phyloP scores from a whole-genome alignment of 495 filamentous ascomycete species.

The Hypoxylon fragiforme region DNA sequence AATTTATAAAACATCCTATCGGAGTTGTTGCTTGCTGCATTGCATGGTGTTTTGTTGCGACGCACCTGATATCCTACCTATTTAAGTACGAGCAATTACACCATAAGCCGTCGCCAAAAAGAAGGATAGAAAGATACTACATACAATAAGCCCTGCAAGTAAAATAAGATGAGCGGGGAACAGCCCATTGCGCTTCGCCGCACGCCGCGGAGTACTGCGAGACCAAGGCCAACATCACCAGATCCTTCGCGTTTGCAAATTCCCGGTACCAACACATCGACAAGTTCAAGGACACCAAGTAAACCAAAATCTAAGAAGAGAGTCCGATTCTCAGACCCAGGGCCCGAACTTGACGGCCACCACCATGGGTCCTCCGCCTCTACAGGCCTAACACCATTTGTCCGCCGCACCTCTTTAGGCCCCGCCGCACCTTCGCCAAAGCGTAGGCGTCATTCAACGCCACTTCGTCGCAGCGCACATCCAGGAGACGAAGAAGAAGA shows the following conservation, averaged over 20 bases:
- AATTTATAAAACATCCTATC: conserved; percentile 22
- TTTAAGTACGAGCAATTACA: no score
- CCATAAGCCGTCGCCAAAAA: no score
- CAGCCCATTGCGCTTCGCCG: conserved; percentile 39
- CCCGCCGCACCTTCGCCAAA: conserved; percentile 46
- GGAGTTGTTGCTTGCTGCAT: conserved; percentile 11
- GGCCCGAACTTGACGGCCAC: conserved; percentile 43
- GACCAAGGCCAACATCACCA: conserved; percentile 2
- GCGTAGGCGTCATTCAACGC: conserved; percentile 50
- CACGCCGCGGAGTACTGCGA: conserved; percentile 15
- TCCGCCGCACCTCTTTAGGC: conserved; percentile 60
- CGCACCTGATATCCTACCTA: no score
- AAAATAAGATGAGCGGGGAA: conserved; percentile 28
- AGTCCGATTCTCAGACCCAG: conserved; percentile 75
- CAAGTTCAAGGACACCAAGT: conserved; percentile 24
- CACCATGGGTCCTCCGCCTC: conserved; percentile 14
- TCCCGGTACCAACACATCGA: conserved; percentile 10
- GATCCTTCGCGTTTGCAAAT: conserved; percentile 22
- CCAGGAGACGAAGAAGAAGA: conserved; percentile 18
- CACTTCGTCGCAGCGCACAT: conserved; percentile 23
- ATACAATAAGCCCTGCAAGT: no score
- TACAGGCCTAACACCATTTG: conserved; percentile 69
- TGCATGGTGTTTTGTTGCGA: conserved; percentile 12
- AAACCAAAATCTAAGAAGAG: conserved; percentile 56
- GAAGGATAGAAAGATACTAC: no score